A percentile compares a stretch with the other conserved stretches of the same genome.
phyloP scores from a whole-genome alignment of 495 filamentous ascomycete species.

The Bacidia rubella region DNA sequence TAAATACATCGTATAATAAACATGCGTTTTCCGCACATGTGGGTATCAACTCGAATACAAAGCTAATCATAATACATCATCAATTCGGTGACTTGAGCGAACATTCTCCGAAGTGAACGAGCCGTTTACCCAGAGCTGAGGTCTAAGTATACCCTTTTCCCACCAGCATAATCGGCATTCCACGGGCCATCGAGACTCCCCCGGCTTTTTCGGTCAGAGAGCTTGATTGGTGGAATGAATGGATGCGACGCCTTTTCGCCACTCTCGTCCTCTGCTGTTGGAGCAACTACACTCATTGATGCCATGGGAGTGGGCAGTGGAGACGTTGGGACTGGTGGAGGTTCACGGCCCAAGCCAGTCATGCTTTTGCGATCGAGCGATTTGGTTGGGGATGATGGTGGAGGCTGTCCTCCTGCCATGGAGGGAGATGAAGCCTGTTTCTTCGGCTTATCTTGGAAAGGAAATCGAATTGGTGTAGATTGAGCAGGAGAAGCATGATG shows the following conservation, averaged over 20 bases:
- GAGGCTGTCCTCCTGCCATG: not conserved
- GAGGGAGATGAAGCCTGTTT: not conserved
- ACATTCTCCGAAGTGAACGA: not conserved
- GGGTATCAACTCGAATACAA: not conserved
- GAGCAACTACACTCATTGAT: not conserved
- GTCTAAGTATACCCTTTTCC: constrained; percentile 10
- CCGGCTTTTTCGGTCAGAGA: constrained; percentile 10
- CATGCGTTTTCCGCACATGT: not conserved
- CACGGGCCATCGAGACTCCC: constrained; percentile 15
- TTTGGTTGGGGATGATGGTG: constrained; percentile 6
- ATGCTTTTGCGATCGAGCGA: constrained; percentile 3
- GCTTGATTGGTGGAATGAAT: constrained; percentile 12
- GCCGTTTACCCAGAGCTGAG: constrained; percentile 1
- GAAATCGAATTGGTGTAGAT: not conserved
- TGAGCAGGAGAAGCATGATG: not conserved
- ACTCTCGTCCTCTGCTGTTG: constrained; percentile 5
- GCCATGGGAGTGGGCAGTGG: not conserved
- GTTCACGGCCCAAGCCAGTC: constrained; percentile 7
- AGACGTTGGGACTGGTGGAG: constrained; percentile 1
- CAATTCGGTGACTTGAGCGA: not conserved
- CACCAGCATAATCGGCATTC: constrained; percentile 7
- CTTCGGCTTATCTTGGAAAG: not conserved
- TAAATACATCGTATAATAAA: no score
- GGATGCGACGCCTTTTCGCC: constrained; percentile 9
- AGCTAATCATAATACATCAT: not conserved